phyloP scores from a whole-genome alignment of 108 stramenopile genomes.

The Poteriospumella lacustris region DNA sequence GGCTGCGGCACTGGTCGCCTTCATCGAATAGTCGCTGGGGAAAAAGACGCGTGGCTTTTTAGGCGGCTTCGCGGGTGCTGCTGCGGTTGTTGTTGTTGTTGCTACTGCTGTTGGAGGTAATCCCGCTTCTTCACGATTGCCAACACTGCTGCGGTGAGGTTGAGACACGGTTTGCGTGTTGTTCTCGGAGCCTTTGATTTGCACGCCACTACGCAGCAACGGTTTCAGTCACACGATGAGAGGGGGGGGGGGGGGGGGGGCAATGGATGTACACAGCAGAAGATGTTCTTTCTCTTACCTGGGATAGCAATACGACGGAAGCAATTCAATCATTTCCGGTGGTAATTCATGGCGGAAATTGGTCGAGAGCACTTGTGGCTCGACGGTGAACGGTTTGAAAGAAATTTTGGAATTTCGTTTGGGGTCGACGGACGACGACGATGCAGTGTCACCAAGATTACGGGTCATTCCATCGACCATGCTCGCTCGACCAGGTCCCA shows the following conservation, averaged over 20 bases:
- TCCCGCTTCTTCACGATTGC: background rate
- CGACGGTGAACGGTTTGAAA: background rate
- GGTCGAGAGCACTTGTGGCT: background rate
- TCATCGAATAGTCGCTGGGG: background rate
- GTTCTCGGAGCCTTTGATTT: background rate
- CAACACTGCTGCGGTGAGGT: background rate
- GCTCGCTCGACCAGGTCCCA: background rate
- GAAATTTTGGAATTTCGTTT: background rate
- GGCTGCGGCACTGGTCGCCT: too few species aligned
- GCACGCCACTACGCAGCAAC: background rate
- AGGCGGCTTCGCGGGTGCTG: background rate
- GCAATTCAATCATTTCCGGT: background rate
- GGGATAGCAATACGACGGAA: slow-evolving; percentile 3
- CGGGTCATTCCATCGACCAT: background rate
- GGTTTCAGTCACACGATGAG: background rate
- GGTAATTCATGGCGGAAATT: background rate
- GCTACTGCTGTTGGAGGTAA: background rate
- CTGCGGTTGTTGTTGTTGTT: background rate
- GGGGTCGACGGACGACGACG: background rate
- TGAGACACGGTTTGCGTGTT: background rate
- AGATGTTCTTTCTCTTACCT: background rate
- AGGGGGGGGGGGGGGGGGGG: too few species aligned
- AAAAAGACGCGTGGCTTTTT: background rate
- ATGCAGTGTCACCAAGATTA: background rate
- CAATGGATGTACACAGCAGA: background rate